phyloP scores from a whole-genome alignment of 1,284 basidiomycete species.

The Violaceomyces palustris region DNA sequence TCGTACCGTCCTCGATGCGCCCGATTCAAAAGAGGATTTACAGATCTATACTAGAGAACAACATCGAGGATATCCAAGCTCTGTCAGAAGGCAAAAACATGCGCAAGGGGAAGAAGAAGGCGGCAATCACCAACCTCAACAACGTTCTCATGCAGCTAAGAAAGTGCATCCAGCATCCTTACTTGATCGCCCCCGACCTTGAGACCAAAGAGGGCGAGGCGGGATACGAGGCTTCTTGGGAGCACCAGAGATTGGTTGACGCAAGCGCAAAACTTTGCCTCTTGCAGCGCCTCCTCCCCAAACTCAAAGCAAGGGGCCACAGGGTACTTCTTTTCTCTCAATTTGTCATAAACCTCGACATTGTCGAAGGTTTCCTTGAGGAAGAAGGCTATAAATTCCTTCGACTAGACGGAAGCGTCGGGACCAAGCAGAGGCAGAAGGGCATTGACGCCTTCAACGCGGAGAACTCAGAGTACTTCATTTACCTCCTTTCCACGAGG shows the following conservation, averaged over 20 bases:
- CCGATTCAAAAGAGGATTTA: slow-evolving; percentile 85
- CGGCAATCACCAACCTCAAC: slow-evolving; percentile 30
- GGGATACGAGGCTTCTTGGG: slow-evolving; percentile 61
- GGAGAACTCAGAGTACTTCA: slow-evolving; percentile 64
- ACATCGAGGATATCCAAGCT: slow-evolving; percentile 36
- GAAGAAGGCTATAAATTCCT: slow-evolving; percentile 49
- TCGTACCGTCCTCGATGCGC: slow-evolving; percentile 85
- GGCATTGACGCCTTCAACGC: slow-evolving; percentile 86
- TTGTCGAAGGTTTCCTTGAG: slow-evolving; percentile 50
- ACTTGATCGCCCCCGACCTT: slow-evolving; percentile 74
- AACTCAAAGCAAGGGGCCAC: slow-evolving; percentile 50
- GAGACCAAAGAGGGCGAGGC: slow-evolving; percentile 60
- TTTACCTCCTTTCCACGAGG: slow-evolving; percentile 50
- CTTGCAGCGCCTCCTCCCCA: slow-evolving; percentile 48
- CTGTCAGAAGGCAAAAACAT: slow-evolving; percentile 11
- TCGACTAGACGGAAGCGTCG: slow-evolving; percentile 38
- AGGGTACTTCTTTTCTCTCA: slow-evolving; percentile 48
- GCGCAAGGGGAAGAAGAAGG: slow-evolving; percentile 8
- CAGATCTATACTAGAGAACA: slow-evolving; percentile 54
- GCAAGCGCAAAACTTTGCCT: slow-evolving; percentile 68
- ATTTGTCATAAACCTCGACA: slow-evolving; percentile 51
- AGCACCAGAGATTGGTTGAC: slow-evolving; percentile 73
- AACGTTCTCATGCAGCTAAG: slow-evolving; percentile 48
- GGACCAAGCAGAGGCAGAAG: slow-evolving; percentile 37
- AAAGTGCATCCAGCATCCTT: slow-evolving; percentile 55